phyloP scores from a whole-genome alignment of 2,329 filamentous ascomycete genomes.

The Aspergillus ruber region DNA sequence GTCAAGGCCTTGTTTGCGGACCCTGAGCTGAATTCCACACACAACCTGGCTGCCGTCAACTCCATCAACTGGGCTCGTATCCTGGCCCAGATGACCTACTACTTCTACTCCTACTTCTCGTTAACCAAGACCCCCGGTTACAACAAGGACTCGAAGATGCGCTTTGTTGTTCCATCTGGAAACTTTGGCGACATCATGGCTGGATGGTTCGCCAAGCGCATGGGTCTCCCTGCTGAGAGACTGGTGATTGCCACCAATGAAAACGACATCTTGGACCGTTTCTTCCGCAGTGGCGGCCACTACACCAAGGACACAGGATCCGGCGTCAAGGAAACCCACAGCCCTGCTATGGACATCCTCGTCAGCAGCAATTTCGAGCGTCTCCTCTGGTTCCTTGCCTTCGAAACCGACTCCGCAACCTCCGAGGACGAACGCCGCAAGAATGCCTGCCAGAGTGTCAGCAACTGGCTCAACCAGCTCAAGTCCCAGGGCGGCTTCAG shows the following conservation, averaged over 20 bases:
- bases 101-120: constrained; percentile 89
- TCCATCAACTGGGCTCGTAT: constrained; percentile 96
- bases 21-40: constrained; percentile 69
- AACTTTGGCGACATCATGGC: constrained; percentile 91
- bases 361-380: constrained; percentile 96
- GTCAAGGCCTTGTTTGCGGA: constrained; percentile 91
- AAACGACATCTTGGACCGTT: constrained; percentile 93
- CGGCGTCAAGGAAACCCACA: constrained; percentile 84
- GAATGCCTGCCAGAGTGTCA: constrained; percentile 65
- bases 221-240: constrained; percentile 83
- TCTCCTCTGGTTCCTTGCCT: constrained; percentile 78
- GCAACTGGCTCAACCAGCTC: constrained; percentile 69
- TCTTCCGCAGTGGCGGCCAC: constrained; percentile 74
- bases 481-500: constrained; percentile 77
- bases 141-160: constrained; percentile 53
- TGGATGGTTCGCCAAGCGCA: constrained; percentile 84
- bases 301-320: constrained; percentile 74
- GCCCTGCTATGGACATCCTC: constrained; percentile 95
- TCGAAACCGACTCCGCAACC: constrained; percentile 52
- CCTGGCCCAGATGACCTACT: constrained; percentile 93
- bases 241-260: constrained; percentile 92
- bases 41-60: constrained; percentile 88
- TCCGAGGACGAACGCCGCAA: constrained; percentile 41
- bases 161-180: constrained; percentile 86
- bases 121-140: constrained; percentile 58